Evolutionary conservation across 2,329 filamentous ascomycete genomes (phyloP).

Genomic region (Pseudocercospora pini-densiflorae): DNA sequence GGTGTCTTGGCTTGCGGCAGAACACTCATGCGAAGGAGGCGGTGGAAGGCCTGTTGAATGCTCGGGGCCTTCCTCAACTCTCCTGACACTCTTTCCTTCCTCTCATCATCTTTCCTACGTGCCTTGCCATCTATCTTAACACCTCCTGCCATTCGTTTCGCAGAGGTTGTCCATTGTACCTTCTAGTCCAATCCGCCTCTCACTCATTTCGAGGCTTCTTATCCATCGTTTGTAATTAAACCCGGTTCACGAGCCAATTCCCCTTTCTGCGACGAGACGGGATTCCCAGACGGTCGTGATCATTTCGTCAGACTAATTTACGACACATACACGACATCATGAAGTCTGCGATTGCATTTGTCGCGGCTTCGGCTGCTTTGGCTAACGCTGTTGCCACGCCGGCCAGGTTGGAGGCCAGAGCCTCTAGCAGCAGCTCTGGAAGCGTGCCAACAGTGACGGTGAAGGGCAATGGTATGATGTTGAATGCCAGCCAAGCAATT

Average conservation of each 20-base stretch:
- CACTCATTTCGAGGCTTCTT: slow-evolving; percentile 28
- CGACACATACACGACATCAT: slow-evolving; percentile 45
- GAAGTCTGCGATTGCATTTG: slow-evolving; percentile 56
- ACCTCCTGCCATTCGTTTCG: slow-evolving; percentile 15
- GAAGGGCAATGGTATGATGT: slow-evolving; percentile 62
- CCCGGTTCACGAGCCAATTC: slow-evolving; percentile 2
- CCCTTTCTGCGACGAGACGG: slow-evolving; percentile 15
- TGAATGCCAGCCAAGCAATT: neutral
- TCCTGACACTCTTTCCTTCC: slow-evolving; percentile 19
- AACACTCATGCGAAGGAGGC: neutral
- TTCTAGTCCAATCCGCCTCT: slow-evolving; percentile 20
- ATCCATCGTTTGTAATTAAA: slow-evolving; percentile 17
- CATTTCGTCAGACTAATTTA: neutral
- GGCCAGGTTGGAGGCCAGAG: slow-evolving; percentile 39
- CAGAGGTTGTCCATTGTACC: slow-evolving; percentile 1
- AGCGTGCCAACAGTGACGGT: slow-evolving; percentile 62
- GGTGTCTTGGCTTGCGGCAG: slow-evolving; percentile 2
- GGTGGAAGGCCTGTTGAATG: neutral
- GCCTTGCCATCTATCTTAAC: slow-evolving; percentile 1
- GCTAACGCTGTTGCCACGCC: slow-evolving; percentile 51
- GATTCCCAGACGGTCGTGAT: neutral
- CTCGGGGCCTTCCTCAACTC: slow-evolving; percentile 6
- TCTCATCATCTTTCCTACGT: slow-evolving; percentile 15
- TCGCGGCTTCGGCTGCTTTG: slow-evolving; percentile 53
- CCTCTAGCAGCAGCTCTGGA: slow-evolving; percentile 44